Evolutionary conservation across 768 basidiomycete species (phyloP), one percentile per base, ranked within the genome.

Genomic region (Auricularia auricula-judae): DNA sequence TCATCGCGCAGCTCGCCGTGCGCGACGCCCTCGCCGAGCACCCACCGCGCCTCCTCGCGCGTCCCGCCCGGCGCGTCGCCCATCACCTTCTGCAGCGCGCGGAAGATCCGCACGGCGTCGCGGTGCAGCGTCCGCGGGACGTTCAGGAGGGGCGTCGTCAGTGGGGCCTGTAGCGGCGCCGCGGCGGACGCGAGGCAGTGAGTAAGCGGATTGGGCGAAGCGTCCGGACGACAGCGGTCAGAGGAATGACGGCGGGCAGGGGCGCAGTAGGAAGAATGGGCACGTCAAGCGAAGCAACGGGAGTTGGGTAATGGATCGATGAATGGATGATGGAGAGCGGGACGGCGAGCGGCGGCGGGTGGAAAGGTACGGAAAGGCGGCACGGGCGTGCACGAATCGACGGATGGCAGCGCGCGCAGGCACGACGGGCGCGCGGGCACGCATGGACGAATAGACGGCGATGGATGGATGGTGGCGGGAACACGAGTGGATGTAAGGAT

Each of bases 41-140:
- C 75, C 90, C 91, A 94, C 23, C 91, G 80, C 67, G 93, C 89
- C 73, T 95, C 93, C 70, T 94, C 92, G 21, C 94, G 61, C 3
- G 76, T 61, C 10, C 7, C 23, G 23, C 5, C 56, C 4, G 59
- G 58, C n/a, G 92, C 82, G 71, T 97, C 94, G 44, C 93, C 93
- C 93, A 97, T 98, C 56, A 95, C 84, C 64, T 86, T 88, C 72
- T 97, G 95, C 54, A 96, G 83, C 34, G 91, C 86, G 71, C 89
- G 92, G 82, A 97, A 98, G 3, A 87, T 80, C 71, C 85, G 87
- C 64, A 94, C 82, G 0, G 91, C 91, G 68, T 95, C 88, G 71
- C 84, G 86, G 66, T 84, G 82, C 23, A 93, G 77, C 0, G 79
- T 66, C 3, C 86, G 80, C 63, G 86, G 86, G 2, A 35, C 29